Percentiles rank a stretch among this genome's conserved stretches.
Conservation (phyloP, 2,329 filamentous ascomycete genomes). For the Thelonectria olida region DNA sequence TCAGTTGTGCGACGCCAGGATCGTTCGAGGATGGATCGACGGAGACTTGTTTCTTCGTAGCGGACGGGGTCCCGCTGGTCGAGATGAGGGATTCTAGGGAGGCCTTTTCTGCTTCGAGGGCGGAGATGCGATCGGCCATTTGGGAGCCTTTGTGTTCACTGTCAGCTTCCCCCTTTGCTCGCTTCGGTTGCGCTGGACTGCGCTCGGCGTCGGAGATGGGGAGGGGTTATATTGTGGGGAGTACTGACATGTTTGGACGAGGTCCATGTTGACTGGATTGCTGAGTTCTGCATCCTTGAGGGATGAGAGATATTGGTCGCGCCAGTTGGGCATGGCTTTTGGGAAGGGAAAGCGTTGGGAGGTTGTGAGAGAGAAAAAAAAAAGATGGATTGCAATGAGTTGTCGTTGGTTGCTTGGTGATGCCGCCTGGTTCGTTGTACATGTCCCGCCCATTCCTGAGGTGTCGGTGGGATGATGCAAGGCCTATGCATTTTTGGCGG, state of each 20-base stretch:
- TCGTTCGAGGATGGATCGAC: slow-evolving; percentile 39
- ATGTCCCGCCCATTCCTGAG: slow-evolving; percentile 30
- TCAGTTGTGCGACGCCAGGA: slow-evolving; percentile 58
- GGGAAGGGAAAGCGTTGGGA: neutral
- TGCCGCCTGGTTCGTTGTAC: neutral
- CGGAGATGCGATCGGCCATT: slow-evolving; percentile 73
- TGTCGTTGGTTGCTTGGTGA: slow-evolving; percentile 4
- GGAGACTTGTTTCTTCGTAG: slow-evolving; percentile 13
- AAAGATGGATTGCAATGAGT: slow-evolving; percentile 11
- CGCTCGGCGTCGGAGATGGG: slow-evolving; percentile 22
- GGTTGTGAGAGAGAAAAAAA: neutral
- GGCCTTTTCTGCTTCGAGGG: slow-evolving; percentile 67
- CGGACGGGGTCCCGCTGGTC: slow-evolving; percentile 31
- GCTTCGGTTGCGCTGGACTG: slow-evolving; percentile 5
- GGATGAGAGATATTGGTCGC: slow-evolving; percentile 80
- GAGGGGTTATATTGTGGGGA: slow-evolving; percentile 23
- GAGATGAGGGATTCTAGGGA: slow-evolving; percentile 45
- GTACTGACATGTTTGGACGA: slow-evolving; percentile 81
- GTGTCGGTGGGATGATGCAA: slow-evolving; percentile 40
- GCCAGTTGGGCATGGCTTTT: slow-evolving; percentile 71
- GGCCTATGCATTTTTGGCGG: slow-evolving; percentile 8
- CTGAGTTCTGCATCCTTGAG: slow-evolving; percentile 78
- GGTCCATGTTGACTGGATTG: slow-evolving; percentile 65
- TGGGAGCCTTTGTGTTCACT: slow-evolving; percentile 65
- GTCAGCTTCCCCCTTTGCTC: slow-evolving; percentile 28